Percentiles rank a stretch among this genome's conserved stretches.
These are phyloP conservation scores for Juglanconis juglandina DNA, from an alignment of 2,329 filamentous ascomycete species.

Conservation along the genomic window DNA sequence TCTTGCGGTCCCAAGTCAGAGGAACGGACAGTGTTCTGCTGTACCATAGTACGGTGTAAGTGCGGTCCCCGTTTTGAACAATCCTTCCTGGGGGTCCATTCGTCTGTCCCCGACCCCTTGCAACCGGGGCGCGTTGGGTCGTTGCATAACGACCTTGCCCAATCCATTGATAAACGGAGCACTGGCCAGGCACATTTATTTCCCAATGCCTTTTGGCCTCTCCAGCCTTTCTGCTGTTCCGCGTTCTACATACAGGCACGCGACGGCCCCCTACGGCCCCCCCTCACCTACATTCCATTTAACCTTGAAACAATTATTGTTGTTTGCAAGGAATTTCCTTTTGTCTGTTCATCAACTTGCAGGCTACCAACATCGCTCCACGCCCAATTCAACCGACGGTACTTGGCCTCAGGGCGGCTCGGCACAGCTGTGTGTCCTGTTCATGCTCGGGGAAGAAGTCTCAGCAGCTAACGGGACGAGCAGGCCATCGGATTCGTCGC, in stretches of 20 bases:
- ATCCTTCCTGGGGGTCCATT: constrained; percentile 8
- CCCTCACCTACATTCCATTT: no score
- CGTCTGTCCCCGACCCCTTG: constrained; percentile 9
- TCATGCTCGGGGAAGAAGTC: background rate
- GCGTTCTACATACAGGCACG: background rate
- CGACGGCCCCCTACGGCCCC: background rate
- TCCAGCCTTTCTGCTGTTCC: background rate
- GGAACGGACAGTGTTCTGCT: constrained; percentile 7
- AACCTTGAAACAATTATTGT: background rate
- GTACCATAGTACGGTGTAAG: constrained; percentile 2
- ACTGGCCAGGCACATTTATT: constrained; percentile 8
- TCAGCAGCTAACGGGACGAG: constrained; percentile 14
- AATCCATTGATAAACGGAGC: constrained; percentile 2
- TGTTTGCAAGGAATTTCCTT: background rate
- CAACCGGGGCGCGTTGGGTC: constrained; percentile 4
- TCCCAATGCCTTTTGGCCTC: background rate
- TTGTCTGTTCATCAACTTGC: background rate
- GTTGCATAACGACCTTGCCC: constrained; percentile 10
- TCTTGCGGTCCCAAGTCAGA: constrained; percentile 10
- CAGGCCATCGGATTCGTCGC: constrained; percentile 9
- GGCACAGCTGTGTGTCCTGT: constrained; percentile 4
- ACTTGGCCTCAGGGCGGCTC: background rate
- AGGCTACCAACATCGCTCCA: background rate
- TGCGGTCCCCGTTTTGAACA: constrained; percentile 4
- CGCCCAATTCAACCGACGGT: background rate